Percentiles rank a stretch among this genome's conserved stretches.
These are phyloP conservation scores for Torulaspora maleeae DNA, from an alignment of 805 yeast species.

Conservation along the genomic window DNA sequence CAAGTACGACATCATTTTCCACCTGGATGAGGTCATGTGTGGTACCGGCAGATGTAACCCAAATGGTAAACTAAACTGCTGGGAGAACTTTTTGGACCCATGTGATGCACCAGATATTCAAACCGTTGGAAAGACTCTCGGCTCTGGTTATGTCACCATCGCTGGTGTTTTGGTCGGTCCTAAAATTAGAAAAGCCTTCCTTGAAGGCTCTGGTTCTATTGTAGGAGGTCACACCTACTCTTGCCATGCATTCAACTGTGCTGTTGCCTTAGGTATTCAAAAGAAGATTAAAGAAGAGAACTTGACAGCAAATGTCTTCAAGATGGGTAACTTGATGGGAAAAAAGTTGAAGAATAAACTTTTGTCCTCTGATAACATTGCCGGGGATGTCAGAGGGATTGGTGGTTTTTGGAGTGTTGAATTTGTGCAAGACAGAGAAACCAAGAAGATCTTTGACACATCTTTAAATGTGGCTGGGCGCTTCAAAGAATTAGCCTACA, in stretches of 20 bases:
- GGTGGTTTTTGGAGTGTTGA: constrained; percentile 60
- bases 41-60: constrained; percentile 48
- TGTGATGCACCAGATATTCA: constrained; percentile 45
- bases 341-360: constrained; percentile 35
- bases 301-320: constrained; percentile 41
- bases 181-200: constrained; percentile 37
- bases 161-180: constrained; percentile 45
- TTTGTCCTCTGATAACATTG: constrained; percentile 35
- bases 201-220: constrained; percentile 39
- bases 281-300: constrained; percentile 37
- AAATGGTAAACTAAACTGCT: constrained; percentile 43
- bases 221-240: constrained; percentile 49
- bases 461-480: constrained; percentile 36
- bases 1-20: constrained; percentile 47
- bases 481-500: constrained; percentile 35
- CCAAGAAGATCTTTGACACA: constrained; percentile 46
- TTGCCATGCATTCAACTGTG: constrained; percentile 44
- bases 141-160: constrained; percentile 47
- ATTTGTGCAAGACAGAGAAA: constrained; percentile 47
- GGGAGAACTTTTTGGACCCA: constrained; percentile 41
- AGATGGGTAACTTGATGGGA: constrained; percentile 43
- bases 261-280: constrained; percentile 46
- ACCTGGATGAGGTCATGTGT: constrained; percentile 55
- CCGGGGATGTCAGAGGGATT: constrained; percentile 59
- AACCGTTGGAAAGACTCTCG: constrained; percentile 47